Conservation (phyloP, 306 rosid genomes). For the Trifolium subterraneum region DNA sequence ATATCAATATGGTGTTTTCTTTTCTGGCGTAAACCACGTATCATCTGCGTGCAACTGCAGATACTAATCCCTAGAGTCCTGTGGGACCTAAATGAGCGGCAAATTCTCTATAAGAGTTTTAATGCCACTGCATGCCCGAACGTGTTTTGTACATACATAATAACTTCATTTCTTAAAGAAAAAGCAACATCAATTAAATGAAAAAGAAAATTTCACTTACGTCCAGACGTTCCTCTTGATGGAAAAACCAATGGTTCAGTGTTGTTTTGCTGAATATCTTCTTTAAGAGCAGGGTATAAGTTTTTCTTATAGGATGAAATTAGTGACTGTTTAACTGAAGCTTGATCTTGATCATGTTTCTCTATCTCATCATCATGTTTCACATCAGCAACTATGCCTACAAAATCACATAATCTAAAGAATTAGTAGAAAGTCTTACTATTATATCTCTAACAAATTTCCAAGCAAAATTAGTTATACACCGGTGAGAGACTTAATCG, state of each 20-base stretch:
- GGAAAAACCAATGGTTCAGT: constrained; percentile 36
- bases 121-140: too few relatives aligned
- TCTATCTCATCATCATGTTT: constrained; percentile 65
- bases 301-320: constrained; percentile 69
- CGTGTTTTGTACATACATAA: too few relatives aligned
- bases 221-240: constrained; percentile 55
- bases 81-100: too few relatives aligned
- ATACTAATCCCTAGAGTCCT: too few relatives aligned
- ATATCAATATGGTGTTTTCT: too few relatives aligned
- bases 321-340: constrained; percentile 69
- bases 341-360: constrained; percentile 61
- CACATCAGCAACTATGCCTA: constrained; percentile 79
- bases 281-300: constrained; percentile 69
- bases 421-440: constrained; percentile 1
- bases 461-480: too few relatives aligned
- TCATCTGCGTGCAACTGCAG: too few relatives aligned
- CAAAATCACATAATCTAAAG: constrained; percentile 9
- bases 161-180: neutral
- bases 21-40: too few relatives aligned
- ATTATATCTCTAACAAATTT: neutral
- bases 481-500: too few relatives aligned
- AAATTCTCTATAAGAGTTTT: too few relatives aligned
- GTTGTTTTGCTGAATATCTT: constrained; percentile 59
- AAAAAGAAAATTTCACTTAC: constrained; percentile 46
- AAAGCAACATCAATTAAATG: constrained; percentile 7